Evolutionary conservation across 2,329 filamentous ascomycete genomes (phyloP).

Genomic region (Alternaria sp.): DNA sequence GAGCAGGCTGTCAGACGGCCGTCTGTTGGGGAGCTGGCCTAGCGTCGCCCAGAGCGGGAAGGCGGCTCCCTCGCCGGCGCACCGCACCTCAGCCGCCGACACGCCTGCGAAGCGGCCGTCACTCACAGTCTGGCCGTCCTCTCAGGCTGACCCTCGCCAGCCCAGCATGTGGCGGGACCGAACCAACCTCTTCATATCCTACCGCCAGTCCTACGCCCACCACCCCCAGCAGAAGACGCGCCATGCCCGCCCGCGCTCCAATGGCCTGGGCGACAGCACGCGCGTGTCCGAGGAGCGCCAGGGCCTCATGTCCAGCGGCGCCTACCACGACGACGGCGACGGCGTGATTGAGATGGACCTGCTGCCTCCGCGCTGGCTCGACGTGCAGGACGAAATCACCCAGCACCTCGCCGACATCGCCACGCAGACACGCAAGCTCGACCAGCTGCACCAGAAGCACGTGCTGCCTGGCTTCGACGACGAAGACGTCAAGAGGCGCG

Average conservation of each 20-base stretch:
- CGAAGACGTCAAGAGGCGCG: slow-evolving; percentile 82
- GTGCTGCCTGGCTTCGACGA: slow-evolving; percentile 96
- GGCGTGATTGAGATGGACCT: slow-evolving; percentile 98
- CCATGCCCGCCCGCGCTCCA: slow-evolving; percentile 59
- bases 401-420: slow-evolving; percentile 82
- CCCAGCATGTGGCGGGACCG: slow-evolving; percentile 93
- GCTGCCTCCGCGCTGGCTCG: slow-evolving; percentile 92
- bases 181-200: slow-evolving; percentile 98
- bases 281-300: slow-evolving; percentile 68
- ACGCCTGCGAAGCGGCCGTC: slow-evolving; percentile 1
- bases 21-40: slow-evolving; percentile 23
- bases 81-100: slow-evolving; percentile 4
- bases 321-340: slow-evolving; percentile 86
- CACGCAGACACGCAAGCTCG: slow-evolving; percentile 80
- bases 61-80: slow-evolving; percentile 6
- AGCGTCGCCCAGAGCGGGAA: slow-evolving; percentile 19
- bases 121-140: background rate
- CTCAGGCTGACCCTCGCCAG: slow-evolving; percentile 26
- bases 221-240: slow-evolving; percentile 88
- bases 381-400: slow-evolving; percentile 90
- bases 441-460: slow-evolving; percentile 95
- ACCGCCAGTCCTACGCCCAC: slow-evolving; percentile 97
- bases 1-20: slow-evolving; percentile 29
- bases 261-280: slow-evolving; percentile 57
- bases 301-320: slow-evolving; percentile 81